Evolutionary conservation across 73 alveolate species (phyloP).

Genomic region (Blepharisma stoltei): DNA sequence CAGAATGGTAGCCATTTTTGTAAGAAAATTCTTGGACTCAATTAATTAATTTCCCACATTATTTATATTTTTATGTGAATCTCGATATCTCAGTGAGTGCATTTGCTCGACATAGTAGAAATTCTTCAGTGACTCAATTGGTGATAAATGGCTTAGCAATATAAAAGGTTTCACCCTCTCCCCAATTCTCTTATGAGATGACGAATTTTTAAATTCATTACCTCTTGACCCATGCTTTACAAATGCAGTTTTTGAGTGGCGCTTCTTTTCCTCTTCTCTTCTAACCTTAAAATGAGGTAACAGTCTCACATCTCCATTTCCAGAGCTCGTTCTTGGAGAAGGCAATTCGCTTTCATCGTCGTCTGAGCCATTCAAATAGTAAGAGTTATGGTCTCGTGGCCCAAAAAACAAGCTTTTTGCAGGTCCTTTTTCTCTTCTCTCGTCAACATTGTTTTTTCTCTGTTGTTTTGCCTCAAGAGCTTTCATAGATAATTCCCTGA

Average conservation of each 20-base stretch:
- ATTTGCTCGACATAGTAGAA: conserved; percentile 8
- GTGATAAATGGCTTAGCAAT: conserved; percentile 16
- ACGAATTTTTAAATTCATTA: background rate
- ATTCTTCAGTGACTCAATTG: conserved; percentile 27
- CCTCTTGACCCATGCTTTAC: background rate
- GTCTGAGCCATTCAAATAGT: background rate
- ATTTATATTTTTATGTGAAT: background rate
- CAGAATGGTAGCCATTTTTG: too few species aligned
- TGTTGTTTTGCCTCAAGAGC: background rate
- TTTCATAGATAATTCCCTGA: conserved; percentile 33
- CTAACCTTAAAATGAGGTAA: background rate
- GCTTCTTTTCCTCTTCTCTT: background rate
- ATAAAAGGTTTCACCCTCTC: conserved; percentile 4
- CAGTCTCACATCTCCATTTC: background rate
- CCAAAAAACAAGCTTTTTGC: background rate
- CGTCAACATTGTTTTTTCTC: background rate
- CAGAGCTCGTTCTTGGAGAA: conserved; percentile 28
- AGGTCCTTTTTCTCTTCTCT: background rate
- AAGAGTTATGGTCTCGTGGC: background rate
- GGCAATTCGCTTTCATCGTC: conserved; percentile 21
- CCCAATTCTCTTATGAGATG: background rate
- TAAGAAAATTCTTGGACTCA: too few species aligned
- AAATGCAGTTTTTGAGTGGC: too few species aligned
- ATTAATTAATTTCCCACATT: too few species aligned
- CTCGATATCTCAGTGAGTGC: background rate